These are phyloP conservation scores for Durio zibethinus DNA, from an alignment of 345 rosid genomes.

Conservation along the genomic window DNA sequence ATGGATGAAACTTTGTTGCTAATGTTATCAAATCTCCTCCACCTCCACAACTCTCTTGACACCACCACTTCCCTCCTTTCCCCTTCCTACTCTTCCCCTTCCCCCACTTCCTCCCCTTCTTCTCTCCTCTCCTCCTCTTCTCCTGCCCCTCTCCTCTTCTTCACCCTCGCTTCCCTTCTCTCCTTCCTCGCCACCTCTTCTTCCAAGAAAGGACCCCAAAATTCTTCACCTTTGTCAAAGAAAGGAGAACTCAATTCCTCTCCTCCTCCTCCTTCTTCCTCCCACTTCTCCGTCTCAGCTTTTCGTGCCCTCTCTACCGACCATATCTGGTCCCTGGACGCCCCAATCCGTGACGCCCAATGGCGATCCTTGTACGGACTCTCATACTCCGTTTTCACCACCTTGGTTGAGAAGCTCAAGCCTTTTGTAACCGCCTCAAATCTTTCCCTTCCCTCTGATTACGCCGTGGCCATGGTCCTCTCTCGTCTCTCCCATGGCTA, in stretches of 20 bases:
- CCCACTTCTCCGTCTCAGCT: conserved; percentile 73
- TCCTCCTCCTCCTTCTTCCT: conserved; percentile 38
- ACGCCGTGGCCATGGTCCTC: conserved; percentile 92
- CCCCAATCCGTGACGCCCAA: conserved; percentile 82
- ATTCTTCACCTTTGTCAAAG: conserved; percentile 27
- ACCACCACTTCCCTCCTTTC: conserved; percentile 64
- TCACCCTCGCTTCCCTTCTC: conserved; percentile 56
- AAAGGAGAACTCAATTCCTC: conserved; percentile 29
- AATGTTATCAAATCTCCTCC: conserved; percentile 88
- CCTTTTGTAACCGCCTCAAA: conserved; percentile 86
- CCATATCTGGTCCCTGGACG: conserved; percentile 79
- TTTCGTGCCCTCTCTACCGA: conserved; percentile 90
- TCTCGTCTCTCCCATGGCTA: conserved; percentile 81
- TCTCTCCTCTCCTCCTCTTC: conserved; percentile 52
- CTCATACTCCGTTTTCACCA: conserved; percentile 84
- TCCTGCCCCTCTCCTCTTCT: conserved; percentile 52
- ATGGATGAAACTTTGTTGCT: conserved; percentile 89
- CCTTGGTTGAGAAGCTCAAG: conserved; percentile 82
- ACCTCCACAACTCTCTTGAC: conserved; percentile 83
- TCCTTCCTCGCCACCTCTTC: conserved; percentile 47
- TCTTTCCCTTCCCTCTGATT: conserved; percentile 91
- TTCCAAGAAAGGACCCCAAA: not conserved
- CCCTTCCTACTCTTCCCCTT: conserved; percentile 39
- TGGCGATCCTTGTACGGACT: conserved; percentile 89
- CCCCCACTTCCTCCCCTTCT: conserved; percentile 36